Evolutionary conservation across 257 asterid species (phyloP), one percentile per base, ranked within the genome.

Genomic region (Solanum infundibuliforme): DNA sequence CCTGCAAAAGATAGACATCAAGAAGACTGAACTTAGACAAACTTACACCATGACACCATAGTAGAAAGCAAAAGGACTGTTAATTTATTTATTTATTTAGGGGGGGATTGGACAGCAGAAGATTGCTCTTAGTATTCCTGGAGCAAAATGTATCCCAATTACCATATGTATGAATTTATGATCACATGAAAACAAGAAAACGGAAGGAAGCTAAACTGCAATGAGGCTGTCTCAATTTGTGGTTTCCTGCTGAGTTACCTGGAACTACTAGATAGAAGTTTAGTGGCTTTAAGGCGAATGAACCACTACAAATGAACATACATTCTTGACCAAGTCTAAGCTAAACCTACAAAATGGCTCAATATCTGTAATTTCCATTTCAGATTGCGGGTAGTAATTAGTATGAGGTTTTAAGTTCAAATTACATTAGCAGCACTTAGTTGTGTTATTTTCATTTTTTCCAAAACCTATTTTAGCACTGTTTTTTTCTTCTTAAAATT

Each of bases 1-100:
- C 98, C 99, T 95, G 93, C 60, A 81, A 87, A 83, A 79, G 10
- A 66, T 74, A 84, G 69, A 60, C 88, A 66, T 85, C 79, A 83
- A 85, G 87, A 87, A 81, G 65, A 46, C 36, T 69, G 31, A 31
- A 34, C 9, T 81, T 29, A 76, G 86, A 31, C 69, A 82, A 48
- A 31, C 21, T 31, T 20, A 29, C 18, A 31, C 39, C 69, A 82
- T 31, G 85, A 81, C 41, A 43, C 65, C 25, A 46, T 46, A 16
- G 43, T 31, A 48, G 29, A 66, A 48, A 82, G 71, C 31, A 48
- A 27, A 77, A 13, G n/a, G 58, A 41, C 12, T 41, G 34, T 39
- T 41, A n/a, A n/a, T 13, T 77, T 27, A 14, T 77, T 77, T 75
- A 14, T 69, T 32, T 32, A 31, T 71, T 14, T 31, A 7, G 6